Evolutionary conservation across 768 basidiomycete genomes (phyloP), one percentile per base, ranked within the genome.

Genomic region (Aureoboletus auriporus): DNA sequence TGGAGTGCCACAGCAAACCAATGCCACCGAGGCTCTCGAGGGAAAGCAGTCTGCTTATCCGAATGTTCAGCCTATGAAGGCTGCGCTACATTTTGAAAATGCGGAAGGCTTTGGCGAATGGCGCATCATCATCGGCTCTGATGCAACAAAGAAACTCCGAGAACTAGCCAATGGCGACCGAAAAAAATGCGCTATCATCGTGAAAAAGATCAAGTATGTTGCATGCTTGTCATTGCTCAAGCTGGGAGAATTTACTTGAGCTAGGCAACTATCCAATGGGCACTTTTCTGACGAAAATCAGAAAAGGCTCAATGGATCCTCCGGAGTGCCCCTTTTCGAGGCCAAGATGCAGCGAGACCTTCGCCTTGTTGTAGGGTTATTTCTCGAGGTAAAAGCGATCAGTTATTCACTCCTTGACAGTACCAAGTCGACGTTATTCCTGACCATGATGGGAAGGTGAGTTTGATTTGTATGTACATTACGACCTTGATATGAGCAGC

Each of bases 201-300:
- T 84, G 33, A 86, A 84, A 66, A 88, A 87, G 60, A 84, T 88
- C 59, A 79, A 73, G 86, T 83, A 43, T 26, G 73, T 57, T 3
- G 6, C 11, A 8, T 31, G 30, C 30, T 44, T 44, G 8, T 6
- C 31, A 6, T 16, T 17, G 16, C 6, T 38, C 17, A 33, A 8
- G 6, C 6, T 14, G 37, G 8, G 27, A 13, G 6, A 42, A 28
- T 29, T 49, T 31, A 49, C 29, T 5, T 7, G 10, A 29, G 26
- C 28, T 40, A 87, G 86, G 58, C 82, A 87, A 51, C 71, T 89
- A 11, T 88, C 86, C 0, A 74, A 76, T 4, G 86, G 85, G 0
- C 76, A 80, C 47, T 86, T 88, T 56, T 86, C 85, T 1, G 70
- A 72, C 11, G 80, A 83, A 49, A 87, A 86, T 51, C 82, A 86